Conservation (phyloP, 257 asterid genomes). For the Penstemon barbatus region DNA sequence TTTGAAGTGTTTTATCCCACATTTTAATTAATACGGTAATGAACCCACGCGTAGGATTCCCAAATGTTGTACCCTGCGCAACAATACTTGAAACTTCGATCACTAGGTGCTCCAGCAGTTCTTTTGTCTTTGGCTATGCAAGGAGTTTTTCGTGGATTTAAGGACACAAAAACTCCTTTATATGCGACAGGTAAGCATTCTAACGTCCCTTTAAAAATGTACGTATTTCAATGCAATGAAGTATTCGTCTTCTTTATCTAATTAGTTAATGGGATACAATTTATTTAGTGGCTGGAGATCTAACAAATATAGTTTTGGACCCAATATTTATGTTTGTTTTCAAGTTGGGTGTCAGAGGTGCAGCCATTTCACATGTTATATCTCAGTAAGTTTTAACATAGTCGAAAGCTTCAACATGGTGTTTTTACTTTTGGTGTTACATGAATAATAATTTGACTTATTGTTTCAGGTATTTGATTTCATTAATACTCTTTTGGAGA, state of each 20-base stretch:
- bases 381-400: slow-evolving; percentile 58
- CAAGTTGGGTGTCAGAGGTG: slow-evolving; percentile 66
- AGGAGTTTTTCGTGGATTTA: slow-evolving; percentile 79
- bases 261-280: neutral
- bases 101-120: slow-evolving; percentile 83
- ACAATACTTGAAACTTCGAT: slow-evolving; percentile 59
- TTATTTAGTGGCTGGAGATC: slow-evolving; percentile 60
- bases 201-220: neutral
- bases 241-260: slow-evolving; percentile 13
- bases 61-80: slow-evolving; percentile 59
- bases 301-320: slow-evolving; percentile 62
- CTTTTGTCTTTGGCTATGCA: slow-evolving; percentile 79
- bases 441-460: neutral
- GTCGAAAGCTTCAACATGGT: neutral
- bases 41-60: slow-evolving; percentile 42
- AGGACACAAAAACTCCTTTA: slow-evolving; percentile 75
- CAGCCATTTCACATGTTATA: slow-evolving; percentile 73
- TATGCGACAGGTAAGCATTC: slow-evolving; percentile 60
- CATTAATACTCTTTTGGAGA: slow-evolving; percentile 60
- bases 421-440: neutral
- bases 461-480: slow-evolving; percentile 68
- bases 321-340: slow-evolving; percentile 57
- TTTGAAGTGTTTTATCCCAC: neutral
- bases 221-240: neutral
- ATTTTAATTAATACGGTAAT: too few relatives aligned